These are phyloP conservation scores for Cryptococcus sp. DNA, from an alignment of 1,284 basidiomycete genomes.

Conservation along the genomic window DNA sequence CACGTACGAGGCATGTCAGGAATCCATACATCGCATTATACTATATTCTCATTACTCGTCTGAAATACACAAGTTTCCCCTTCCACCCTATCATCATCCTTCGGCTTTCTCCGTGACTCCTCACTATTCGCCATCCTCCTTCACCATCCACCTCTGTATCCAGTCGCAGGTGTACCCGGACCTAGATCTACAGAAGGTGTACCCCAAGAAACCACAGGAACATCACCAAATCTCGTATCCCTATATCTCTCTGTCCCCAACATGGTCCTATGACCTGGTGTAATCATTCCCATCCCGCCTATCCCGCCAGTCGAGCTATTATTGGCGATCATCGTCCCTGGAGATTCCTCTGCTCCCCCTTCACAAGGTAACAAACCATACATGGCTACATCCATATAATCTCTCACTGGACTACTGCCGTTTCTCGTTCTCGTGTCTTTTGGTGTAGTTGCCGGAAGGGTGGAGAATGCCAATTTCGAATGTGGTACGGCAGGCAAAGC, in stretches of 20 bases:
- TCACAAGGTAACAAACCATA: background rate
- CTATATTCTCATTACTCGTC: too few species aligned
- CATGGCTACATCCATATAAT: constrained; percentile 38
- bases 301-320: constrained; percentile 4
- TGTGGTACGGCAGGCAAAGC: constrained; percentile 9
- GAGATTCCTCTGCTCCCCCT: background rate
- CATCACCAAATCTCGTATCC: constrained; percentile 42
- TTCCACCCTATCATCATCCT: too few species aligned
- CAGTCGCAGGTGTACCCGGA: constrained; percentile 8
- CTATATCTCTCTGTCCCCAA: constrained; percentile 41
- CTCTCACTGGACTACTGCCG: constrained; percentile 17
- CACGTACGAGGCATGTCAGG: too few species aligned
- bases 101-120: too few species aligned
- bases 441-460: background rate
- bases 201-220: constrained; percentile 31
- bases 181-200: constrained; percentile 28
- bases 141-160: too few species aligned
- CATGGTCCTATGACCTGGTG: constrained; percentile 37
- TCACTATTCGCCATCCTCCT: too few species aligned
- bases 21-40: too few species aligned
- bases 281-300: constrained; percentile 11
- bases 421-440: background rate
- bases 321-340: background rate
- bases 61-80: too few species aligned
- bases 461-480: background rate